Base-by-base conservation (phyloP, 768 basidiomycete species). In the Galerina marginata region DNA sequence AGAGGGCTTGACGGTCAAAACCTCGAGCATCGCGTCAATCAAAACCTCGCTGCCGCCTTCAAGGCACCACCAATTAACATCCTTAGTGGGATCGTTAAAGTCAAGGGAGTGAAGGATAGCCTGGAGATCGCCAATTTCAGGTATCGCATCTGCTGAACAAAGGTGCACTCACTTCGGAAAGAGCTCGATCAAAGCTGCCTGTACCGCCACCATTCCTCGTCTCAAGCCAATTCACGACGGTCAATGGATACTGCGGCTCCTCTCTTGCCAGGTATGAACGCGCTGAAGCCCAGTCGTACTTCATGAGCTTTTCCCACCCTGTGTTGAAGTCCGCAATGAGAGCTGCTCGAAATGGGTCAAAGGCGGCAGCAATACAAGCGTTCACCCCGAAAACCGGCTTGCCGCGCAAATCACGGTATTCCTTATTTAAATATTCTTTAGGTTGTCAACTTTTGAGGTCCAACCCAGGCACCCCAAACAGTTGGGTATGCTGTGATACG, bases 241-340 rank as follows among this genome's bases (percentile, higher is more conserved):
- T 29, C 42, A 56, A 56, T 11, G 60, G 60, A 23, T 49, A 61
- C 38, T 44, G 1, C 9, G 48, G 54, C 42, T 52, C 29, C 20
- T 36, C 45, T 25, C 36, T 44, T 9, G 64, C 46, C 58, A 71
- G 46, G 63, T 66, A 71, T n/a, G 60, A 33, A 2, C 70, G 56
- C 14, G 61, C 63, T 9, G 69, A 69, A 45, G 59, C 57, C 45
- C 56, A 44, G 55, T 70, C 68, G 20, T 46, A 59, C 23, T 51
- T 42, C 68, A 70, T 63, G 29, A 70, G 56, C 40, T 64, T 45
- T 40, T 67, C 50, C 69, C 69, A 70, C 3, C 68, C 69, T 45
- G 43, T 47, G 4, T 67, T 23, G 20, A 51, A 58, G 42, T 65
- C 57, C 12, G 38, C 37, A 15, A 63, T n/a, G 23, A 47, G 15